Conservation (phyloP, 208 protist species). For the Trypanosoma lewisi region DNA sequence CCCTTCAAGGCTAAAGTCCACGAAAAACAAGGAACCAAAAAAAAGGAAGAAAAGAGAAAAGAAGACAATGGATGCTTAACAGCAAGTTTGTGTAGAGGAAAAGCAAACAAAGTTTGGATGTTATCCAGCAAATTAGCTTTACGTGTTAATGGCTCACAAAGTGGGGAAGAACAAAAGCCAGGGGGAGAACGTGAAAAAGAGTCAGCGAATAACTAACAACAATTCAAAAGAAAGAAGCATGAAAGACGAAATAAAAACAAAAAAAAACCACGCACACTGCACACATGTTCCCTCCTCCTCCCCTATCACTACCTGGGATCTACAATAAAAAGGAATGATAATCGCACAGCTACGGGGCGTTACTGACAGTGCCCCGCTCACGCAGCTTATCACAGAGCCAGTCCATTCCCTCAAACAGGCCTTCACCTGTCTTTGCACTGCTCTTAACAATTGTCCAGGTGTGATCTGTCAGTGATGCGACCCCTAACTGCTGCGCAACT, state of each 20-base stretch:
- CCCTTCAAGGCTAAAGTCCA: neutral
- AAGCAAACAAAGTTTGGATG: too few species aligned
- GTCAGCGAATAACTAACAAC: too few species aligned
- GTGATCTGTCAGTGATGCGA: constrained; percentile 82
- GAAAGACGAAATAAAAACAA: neutral
- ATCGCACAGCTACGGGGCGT: constrained; percentile 2
- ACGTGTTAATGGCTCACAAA: too few species aligned
- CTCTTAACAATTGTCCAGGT: constrained; percentile 95
- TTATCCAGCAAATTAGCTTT: too few species aligned
- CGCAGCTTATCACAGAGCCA: constrained; percentile 90
- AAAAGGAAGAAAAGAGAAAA: constrained; percentile 9
- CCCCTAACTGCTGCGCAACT: constrained; percentile 70
- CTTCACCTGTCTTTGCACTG: constrained; percentile 92
- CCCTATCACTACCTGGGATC: too few species aligned
- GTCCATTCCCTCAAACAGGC: constrained; percentile 92
- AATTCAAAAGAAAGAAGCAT: neutral
- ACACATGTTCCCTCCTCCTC: too few species aligned
- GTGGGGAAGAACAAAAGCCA: too few species aligned
- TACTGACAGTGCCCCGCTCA: constrained; percentile 42
- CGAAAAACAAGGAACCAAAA: too few species aligned
- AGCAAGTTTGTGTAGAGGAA: neutral
- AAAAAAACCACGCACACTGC: neutral
- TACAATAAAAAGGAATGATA: too few species aligned
- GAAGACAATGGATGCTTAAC: neutral
- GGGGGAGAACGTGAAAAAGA: too few species aligned